Percentiles rank a stretch among this genome's conserved stretches.
These are phyloP conservation scores for Trichoderma citrinoviride DNA, from an alignment of 2,329 filamentous ascomycete genomes.

Conservation along the genomic window DNA sequence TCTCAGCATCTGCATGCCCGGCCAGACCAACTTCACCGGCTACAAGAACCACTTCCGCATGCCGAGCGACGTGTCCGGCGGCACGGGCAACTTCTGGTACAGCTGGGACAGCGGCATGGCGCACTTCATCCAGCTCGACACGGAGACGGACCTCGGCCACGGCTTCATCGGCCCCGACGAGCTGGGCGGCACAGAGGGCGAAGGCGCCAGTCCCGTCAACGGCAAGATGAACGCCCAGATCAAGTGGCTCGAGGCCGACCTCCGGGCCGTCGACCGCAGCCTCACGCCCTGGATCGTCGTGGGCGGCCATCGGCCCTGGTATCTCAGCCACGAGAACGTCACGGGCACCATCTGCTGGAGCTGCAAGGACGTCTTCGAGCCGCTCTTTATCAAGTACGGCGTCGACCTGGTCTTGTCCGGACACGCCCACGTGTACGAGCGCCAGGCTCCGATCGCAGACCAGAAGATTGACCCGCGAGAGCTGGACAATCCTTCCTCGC, in stretches of 20 bases:
- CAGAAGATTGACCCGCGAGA: constrained; percentile 3
- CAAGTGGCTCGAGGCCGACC: constrained; percentile 7
- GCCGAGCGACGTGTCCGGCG: constrained; percentile 2
- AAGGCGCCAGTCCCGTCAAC: constrained; percentile 4
- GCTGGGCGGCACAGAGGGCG: constrained; percentile 5
- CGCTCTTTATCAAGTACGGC: not conserved
- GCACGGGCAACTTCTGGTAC: constrained; percentile 17
- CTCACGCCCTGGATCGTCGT: constrained; percentile 12
- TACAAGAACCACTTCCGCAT: constrained; percentile 16
- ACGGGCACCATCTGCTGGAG: constrained; percentile 14
- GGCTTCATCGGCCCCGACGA: constrained; percentile 14
- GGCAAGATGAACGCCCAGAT: constrained; percentile 8
- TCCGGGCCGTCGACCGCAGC: not conserved
- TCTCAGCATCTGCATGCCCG: constrained; percentile 11
- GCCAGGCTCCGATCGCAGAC: constrained; percentile 5
- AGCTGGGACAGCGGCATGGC: constrained; percentile 18
- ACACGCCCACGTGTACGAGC: constrained; percentile 12
- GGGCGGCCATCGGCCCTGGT: constrained; percentile 11
- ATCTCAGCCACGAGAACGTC: constrained; percentile 4
- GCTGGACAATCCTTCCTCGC: constrained; percentile 3
- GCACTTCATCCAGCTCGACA: constrained; percentile 14
- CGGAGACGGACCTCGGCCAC: constrained; percentile 13
- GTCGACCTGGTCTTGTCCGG: constrained; percentile 8
- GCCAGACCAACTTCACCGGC: constrained; percentile 16
- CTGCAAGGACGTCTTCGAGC: constrained; percentile 17